phyloP scores from a whole-genome alignment of 164 flowering plant species.

The Litsea cubeba region DNA sequence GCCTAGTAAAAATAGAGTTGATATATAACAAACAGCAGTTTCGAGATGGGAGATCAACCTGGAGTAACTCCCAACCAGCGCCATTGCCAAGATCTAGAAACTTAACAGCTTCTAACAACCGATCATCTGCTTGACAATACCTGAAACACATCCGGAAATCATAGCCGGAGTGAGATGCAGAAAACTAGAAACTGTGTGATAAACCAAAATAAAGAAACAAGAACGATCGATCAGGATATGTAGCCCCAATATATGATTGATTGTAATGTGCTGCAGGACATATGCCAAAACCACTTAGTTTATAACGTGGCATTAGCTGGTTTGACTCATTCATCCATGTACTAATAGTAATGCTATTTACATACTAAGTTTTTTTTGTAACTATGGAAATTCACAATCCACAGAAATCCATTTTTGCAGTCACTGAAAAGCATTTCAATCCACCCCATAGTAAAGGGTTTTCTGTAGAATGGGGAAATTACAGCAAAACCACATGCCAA shows the following conservation, averaged over 20 bases:
- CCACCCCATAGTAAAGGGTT: not conserved
- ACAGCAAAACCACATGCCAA: not conserved
- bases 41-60: conserved; percentile 35
- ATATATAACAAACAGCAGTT: not conserved
- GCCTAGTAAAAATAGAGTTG: not conserved
- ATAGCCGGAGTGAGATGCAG: not conserved
- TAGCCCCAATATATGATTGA: too few relatives aligned
- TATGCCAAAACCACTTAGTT: too few relatives aligned
- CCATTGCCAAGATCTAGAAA: conserved; percentile 82
- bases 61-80: conserved; percentile 96
- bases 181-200: not conserved
- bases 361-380: too few relatives aligned
- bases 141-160: conserved; percentile 29
- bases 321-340: too few relatives aligned
- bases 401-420: too few relatives aligned
- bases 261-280: too few relatives aligned
- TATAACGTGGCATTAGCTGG: too few relatives aligned
- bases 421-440: not conserved
- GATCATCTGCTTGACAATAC: conserved; percentile 88
- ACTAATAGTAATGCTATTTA: too few relatives aligned
- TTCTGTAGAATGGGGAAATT: not conserved
- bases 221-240: too few relatives aligned
- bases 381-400: too few relatives aligned
- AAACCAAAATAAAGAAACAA: too few relatives aligned
- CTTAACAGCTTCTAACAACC: conserved; percentile 69